Base-by-base conservation (phyloP, 495 filamentous ascomycete species). In the Barbatosphaeria neglecta region DNA sequence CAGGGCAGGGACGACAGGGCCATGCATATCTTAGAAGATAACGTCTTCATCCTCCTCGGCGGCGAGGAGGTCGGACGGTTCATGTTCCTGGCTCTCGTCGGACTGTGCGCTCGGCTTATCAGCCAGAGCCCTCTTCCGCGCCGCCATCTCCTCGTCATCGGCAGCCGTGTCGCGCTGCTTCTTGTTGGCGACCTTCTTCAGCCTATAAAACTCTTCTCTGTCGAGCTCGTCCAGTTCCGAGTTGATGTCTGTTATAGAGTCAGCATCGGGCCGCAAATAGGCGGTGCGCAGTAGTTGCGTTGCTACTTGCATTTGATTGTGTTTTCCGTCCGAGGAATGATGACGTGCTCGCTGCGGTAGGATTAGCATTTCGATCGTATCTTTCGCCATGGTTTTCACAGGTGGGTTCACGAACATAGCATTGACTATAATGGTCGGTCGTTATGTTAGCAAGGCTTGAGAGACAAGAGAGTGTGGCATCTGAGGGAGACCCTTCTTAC, bases 151-250 rank as follows among this genome's bases (percentile, higher is more conserved):
- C 37, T 81, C 81, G 51, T 90, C 85, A 43, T 76, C 77, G 9
- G 76, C 81, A 3, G 84, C 85, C 16, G 62, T 81, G 46, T 94
- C 90, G 54, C 87, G 69, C 59, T 93, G 85, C 60, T 98, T 98
- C 70, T 96, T 96, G 57, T 76, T 77, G n/a, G 87, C 87, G 19
- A 95, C 90, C 74, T 99, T 99, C 73, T 97, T 99, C 56, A 99
- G 69, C 43, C 92, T 80, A 64, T 94, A 98, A 67, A 99, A 99
- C 57, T 99, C 92, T 64, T 99, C 92, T 69, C 92, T 76, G 70
- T 99, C 92, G 35, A 99, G 72, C 69, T 99, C 92, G 61, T 99
- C 92, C 15, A 99, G 81, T 61, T 99, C 92, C 9, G 89, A 94
- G 69, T 95, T 99, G 76, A 99, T 99, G 60, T 98, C 83, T 86